Evolutionary conservation across 2,329 filamentous ascomycete species (phyloP).

Genomic region (Macrophomina pseudophaseolina): DNA sequence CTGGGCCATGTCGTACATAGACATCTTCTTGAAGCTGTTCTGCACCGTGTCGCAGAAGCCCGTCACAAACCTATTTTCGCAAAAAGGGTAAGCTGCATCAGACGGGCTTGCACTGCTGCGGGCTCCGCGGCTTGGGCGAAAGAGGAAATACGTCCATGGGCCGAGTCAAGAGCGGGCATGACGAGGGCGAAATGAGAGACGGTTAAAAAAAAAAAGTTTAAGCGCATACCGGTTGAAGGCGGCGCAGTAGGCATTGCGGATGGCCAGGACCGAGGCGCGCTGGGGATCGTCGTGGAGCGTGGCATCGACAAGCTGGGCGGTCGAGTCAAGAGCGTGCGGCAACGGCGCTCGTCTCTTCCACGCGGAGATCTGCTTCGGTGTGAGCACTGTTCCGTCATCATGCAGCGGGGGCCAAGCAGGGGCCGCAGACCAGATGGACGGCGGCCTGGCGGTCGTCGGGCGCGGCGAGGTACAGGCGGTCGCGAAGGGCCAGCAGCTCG

Average conservation of each 20-base stretch:
- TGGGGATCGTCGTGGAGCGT: conserved; percentile 65
- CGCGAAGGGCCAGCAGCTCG: conserved; percentile 70
- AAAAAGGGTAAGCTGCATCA: conserved; percentile 1
- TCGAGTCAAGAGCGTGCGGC: conserved; percentile 80
- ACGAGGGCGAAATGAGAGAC: conserved; percentile 1
- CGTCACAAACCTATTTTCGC: conserved; percentile 72
- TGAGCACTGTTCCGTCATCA: conserved; percentile 21
- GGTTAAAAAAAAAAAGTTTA: conserved; percentile 2
- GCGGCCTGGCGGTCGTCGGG: conserved; percentile 39
- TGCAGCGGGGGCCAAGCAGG: conserved; percentile 26
- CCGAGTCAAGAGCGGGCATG: conserved; percentile 11
- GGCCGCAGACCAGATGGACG: conserved; percentile 44
- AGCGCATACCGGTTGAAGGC: conserved; percentile 72
- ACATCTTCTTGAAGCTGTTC: conserved; percentile 66
- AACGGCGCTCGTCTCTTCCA: conserved; percentile 47
- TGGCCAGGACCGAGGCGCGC: conserved; percentile 60
- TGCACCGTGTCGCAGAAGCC: conserved; percentile 77
- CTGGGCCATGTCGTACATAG: conserved; percentile 74
- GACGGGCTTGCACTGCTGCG: neutral
- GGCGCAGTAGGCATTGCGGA: conserved; percentile 72
- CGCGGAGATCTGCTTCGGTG: conserved; percentile 23
- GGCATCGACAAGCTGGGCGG: conserved; percentile 73
- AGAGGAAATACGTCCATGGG: neutral
- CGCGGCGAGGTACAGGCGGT: conserved; percentile 62
- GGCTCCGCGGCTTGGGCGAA: conserved; percentile 6